A percentile compares a stretch with the other conserved stretches of the same genome.
phyloP scores from a whole-genome alignment of 805 yeast species.

The Peterozyma xylosa region DNA sequence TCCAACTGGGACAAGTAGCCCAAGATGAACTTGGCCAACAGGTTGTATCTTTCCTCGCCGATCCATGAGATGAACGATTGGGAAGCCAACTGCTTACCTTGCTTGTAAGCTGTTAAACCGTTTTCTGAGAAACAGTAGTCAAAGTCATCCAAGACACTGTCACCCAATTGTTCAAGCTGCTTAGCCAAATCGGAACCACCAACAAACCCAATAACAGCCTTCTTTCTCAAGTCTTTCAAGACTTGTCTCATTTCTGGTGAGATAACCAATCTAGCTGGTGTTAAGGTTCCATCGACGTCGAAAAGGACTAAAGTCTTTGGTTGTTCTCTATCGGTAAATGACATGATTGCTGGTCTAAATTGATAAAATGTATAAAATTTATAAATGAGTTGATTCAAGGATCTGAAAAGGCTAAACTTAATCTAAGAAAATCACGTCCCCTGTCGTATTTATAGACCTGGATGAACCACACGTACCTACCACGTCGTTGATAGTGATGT shows the following conservation, averaged over 20 bases:
- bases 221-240: slow-evolving; percentile 72
- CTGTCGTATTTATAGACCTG: too few species aligned
- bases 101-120: slow-evolving; percentile 95
- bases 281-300: slow-evolving; percentile 97
- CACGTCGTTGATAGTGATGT: too few species aligned
- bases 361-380: too few species aligned
- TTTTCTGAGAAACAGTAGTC: slow-evolving; percentile 97
- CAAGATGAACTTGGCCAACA: slow-evolving; percentile 78
- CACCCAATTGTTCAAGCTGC: slow-evolving; percentile 94
- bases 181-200: slow-evolving; percentile 95
- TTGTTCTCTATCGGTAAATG: slow-evolving; percentile 67
- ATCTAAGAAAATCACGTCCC: too few species aligned
- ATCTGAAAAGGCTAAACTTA: too few species aligned
- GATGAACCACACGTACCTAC: too few species aligned
- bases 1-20: slow-evolving; percentile 81
- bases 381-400: too few species aligned
- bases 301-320: slow-evolving; percentile 87
- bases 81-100: slow-evolving; percentile 80
- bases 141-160: slow-evolving; percentile 66
- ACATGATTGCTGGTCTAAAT: slow-evolving; percentile 22
- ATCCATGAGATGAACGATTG: slow-evolving; percentile 94
- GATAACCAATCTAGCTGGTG: slow-evolving; percentile 79
- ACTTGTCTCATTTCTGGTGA: slow-evolving; percentile 73
- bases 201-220: slow-evolving; percentile 93
- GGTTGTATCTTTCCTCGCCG: slow-evolving; percentile 91